Percentiles rank a stretch among this genome's conserved stretches.
phyloP scores from a whole-genome alignment of 1,139 yeast species.

The Kodamaea ohmeri region DNA sequence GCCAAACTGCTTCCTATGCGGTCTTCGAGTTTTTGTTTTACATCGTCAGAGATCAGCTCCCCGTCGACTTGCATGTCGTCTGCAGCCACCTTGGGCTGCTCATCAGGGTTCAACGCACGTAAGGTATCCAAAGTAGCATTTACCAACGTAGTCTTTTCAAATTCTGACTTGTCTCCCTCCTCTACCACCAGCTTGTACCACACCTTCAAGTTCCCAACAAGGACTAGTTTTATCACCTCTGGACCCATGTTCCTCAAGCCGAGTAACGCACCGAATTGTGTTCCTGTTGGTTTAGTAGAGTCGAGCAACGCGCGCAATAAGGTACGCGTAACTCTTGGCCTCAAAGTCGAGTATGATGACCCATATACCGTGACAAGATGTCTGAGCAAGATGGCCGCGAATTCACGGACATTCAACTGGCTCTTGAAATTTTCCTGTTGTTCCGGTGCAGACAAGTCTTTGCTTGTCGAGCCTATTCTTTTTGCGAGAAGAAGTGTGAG shows the following conservation, averaged over 20 bases:
- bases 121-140: constrained; percentile 57
- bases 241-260: constrained; percentile 83
- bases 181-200: constrained; percentile 66
- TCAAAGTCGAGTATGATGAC: constrained; percentile 81
- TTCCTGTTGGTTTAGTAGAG: constrained; percentile 71
- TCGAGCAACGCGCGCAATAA: constrained; percentile 87
- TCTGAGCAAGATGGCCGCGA: constrained; percentile 80
- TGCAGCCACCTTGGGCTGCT: constrained; percentile 21
- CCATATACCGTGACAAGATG: constrained; percentile 79
- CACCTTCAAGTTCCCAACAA: constrained; percentile 78
- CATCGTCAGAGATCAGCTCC: constrained; percentile 35
- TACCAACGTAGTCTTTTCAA: constrained; percentile 47
- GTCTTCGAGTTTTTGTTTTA: constrained; percentile 45
- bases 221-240: constrained; percentile 81
- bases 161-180: constrained; percentile 34
- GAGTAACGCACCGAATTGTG: constrained; percentile 87
- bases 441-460: constrained; percentile 27
- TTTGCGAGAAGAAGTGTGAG: constrained; percentile 87
- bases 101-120: constrained; percentile 39
- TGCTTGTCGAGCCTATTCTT: constrained; percentile 65
- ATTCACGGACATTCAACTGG: constrained; percentile 71
- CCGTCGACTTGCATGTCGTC: constrained; percentile 32
- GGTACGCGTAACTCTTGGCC: constrained; percentile 93
- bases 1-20: constrained; percentile 66
- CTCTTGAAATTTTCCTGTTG: constrained; percentile 35